These are phyloP conservation scores for Ustilago shanxiensis DNA, from an alignment of 1,284 basidiomycete species.

Conservation along the genomic window DNA sequence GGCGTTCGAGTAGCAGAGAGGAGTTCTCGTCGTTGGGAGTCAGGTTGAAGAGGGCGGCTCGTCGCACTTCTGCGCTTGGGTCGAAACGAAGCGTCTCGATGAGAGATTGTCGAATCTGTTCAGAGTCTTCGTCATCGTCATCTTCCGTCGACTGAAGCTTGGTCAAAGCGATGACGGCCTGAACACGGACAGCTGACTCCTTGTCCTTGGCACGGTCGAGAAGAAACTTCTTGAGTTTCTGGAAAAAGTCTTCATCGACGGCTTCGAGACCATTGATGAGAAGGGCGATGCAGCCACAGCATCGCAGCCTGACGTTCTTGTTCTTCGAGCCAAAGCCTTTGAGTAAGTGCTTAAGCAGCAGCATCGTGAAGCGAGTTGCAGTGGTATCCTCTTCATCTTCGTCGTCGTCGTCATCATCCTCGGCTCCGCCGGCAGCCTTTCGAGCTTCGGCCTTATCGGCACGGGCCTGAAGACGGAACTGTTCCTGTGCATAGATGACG, in stretches of 20 bases:
- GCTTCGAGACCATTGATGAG: conserved; percentile 50
- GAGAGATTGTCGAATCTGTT: conserved; percentile 77
- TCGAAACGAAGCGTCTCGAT: conserved; percentile 82
- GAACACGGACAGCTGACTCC: conserved; percentile 83
- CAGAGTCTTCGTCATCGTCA: conserved; percentile 75
- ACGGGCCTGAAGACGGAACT: conserved; percentile 50
- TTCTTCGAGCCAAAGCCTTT: conserved; percentile 89
- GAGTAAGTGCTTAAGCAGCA: conserved; percentile 81
- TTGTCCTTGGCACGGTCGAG: conserved; percentile 88
- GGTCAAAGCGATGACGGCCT: conserved; percentile 86
- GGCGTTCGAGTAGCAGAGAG: conserved; percentile 80
- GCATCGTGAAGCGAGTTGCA: conserved; percentile 79
- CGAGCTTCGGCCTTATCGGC: conserved; percentile 27
- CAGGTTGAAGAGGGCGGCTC: conserved; percentile 85
- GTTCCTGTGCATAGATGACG: conserved; percentile 74
- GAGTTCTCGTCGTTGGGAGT: conserved; percentile 77
- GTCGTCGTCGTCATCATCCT: conserved; percentile 70
- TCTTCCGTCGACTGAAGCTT: conserved; percentile 79
- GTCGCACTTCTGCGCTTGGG: conserved; percentile 83
- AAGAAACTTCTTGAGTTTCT: conserved; percentile 77
- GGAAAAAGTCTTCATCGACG: conserved; percentile 83
- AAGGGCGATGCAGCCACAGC: conserved; percentile 78
- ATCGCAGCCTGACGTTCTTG: conserved; percentile 86
- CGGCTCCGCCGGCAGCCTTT: conserved; percentile 27
- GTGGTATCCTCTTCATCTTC: conserved; percentile 81